Conservation (phyloP, 306 rosid species). For the Benincasa hispida region DNA sequence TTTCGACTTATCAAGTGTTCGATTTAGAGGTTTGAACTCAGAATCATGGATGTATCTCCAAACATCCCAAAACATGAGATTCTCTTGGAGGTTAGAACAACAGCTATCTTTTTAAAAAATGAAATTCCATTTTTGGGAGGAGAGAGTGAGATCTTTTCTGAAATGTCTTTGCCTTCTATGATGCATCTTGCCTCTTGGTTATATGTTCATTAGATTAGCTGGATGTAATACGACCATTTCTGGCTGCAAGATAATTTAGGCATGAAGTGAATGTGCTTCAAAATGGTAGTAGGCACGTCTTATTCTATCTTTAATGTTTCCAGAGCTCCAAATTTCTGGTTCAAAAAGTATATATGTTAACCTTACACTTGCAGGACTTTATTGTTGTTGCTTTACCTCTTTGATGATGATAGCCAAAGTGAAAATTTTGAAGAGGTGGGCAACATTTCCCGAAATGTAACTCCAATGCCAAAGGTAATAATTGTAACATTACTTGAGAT, state of each 20-base stretch:
- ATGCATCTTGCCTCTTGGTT: neutral
- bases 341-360: neutral
- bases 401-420: neutral
- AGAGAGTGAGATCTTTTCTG: neutral
- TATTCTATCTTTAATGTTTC: neutral
- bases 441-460: neutral
- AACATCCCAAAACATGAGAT: neutral
- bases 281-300: neutral
- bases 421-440: neutral
- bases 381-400: neutral
- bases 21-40: neutral
- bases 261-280: neutral
- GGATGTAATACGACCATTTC: neutral
- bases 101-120: neutral
- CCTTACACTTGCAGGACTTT: neutral
- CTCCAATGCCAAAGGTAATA: neutral
- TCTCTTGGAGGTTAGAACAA: neutral
- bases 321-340: neutral
- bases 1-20: neutral
- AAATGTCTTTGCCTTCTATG: neutral
- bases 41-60: neutral
- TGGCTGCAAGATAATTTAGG: neutral
- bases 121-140: neutral
- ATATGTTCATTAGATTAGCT: neutral
- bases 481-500: neutral